A percentile compares a stretch with the other conserved stretches of the same genome.
phyloP scores from a whole-genome alignment of 192 early-diverging fungal species.

The Rhizophagus sp. region DNA sequence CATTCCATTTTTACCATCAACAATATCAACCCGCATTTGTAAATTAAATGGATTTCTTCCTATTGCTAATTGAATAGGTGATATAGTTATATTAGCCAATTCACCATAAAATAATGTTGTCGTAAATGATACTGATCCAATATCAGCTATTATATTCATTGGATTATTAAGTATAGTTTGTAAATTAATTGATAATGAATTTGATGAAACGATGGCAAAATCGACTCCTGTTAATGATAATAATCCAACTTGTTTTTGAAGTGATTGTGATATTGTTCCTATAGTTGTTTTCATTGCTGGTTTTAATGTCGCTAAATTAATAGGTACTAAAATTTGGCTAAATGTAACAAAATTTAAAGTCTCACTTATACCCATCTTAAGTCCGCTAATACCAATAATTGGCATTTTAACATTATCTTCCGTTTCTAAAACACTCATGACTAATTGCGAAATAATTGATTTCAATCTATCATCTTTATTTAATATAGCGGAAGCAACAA shows the following conservation, averaged over 20 bases:
- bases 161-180: conserved; percentile 1
- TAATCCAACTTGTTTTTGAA: not conserved
- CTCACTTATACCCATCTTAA: not conserved
- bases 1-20: not conserved
- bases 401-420: not conserved
- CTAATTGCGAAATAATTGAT: not conserved
- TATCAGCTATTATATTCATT: not conserved
- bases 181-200: not conserved
- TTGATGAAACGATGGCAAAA: not conserved
- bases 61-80: not conserved
- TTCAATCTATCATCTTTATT: not conserved
- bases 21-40: not conserved
- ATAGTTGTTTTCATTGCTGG: not conserved
- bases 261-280: not conserved
- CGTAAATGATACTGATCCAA: not conserved
- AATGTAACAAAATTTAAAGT: not conserved
- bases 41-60: not conserved
- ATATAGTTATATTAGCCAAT: not conserved
- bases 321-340: not conserved
- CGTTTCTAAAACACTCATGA: not conserved
- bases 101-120: not conserved
- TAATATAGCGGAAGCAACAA: not conserved
- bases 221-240: not conserved
- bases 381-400: not conserved
- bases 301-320: not conserved